Evolutionary conservation across 2,329 filamentous ascomycete genomes (phyloP), one percentile per base, ranked within the genome.

Genomic region (Sporothrix phasma): DNA sequence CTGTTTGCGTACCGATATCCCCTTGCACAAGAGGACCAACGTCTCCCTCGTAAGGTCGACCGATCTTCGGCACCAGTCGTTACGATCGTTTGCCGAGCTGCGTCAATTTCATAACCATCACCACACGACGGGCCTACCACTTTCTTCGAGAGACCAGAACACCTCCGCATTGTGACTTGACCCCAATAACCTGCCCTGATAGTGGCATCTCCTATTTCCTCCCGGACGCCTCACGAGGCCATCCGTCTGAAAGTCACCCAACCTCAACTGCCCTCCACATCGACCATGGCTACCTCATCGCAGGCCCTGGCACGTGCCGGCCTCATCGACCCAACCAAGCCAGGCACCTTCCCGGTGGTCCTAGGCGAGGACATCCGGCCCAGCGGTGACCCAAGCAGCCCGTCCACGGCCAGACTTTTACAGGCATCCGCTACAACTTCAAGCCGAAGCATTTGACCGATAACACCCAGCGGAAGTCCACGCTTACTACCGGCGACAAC

Each of bases 401-500:
- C 51, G n/a, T 56, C 81, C 1, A 75, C 37, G 83, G 82, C 68
- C 82, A 86, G 66, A 76, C 83, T 56, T 85, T 83, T 69, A 87
- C 84, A 1, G 81, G 81, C 63, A 77, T 88, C 58, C 76, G 80
- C 74, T 87, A 87, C 70, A 88, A 87, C 69, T 82, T 87, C 74
- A 85, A 84, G 70, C 83, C 84, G 17, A 72, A 77, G 1, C 75
- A 69, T 80, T 54, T 79, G 80, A 4, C 79, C 81, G 41, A 73
- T 78, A 29, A 78, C 78, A 34, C 79, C 78, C n/a, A 74, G 73
- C 65, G 76, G 75, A 34, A 64, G 7, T 51, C 67, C 5, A 66
- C 62, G 0, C 61, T 69, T 11, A 62, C 78, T 81, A 63, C 79
- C 80, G 64, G 72, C 86, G 68, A 82, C 81, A 71, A 80, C 80